Evolutionary conservation across 495 filamentous ascomycete genomes (phyloP).

Genomic region (Sabuloglossum arenarium): DNA sequence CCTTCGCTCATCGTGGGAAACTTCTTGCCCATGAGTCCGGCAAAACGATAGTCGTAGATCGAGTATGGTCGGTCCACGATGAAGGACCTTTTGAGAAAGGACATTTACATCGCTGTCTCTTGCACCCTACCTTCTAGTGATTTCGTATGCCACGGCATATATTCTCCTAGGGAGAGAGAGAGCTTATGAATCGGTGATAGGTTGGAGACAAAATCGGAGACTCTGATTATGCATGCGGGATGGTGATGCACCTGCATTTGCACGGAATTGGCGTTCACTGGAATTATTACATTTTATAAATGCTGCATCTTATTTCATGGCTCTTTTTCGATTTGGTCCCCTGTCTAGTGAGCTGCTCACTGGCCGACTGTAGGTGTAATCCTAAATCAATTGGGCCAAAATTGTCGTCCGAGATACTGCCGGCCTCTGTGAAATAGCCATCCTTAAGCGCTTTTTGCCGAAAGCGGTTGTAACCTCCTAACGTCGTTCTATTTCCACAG

Average conservation of each 20-base stretch:
- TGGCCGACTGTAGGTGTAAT: neutral
- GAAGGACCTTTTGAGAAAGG: neutral
- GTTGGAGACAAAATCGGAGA: neutral
- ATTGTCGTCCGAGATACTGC: no score
- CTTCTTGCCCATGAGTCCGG: conserved; percentile 55
- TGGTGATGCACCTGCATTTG: neutral
- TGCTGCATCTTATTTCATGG: neutral
- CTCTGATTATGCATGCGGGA: neutral
- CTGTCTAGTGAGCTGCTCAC: neutral
- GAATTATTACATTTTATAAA: neutral
- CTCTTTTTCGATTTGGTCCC: neutral
- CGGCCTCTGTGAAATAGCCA: no score
- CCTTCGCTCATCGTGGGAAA: conserved; percentile 91
- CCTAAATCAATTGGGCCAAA: neutral
- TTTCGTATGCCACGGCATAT: neutral
- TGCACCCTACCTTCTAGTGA: neutral
- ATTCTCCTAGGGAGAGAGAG: neutral
- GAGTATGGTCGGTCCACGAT: neutral
- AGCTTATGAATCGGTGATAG: neutral
- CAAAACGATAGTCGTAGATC: conserved; percentile 10
- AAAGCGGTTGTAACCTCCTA: neutral
- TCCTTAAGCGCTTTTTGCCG: no score
- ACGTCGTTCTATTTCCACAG: neutral
- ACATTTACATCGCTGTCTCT: no score
- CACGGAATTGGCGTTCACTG: neutral